Base-by-base conservation (phyloP, 345 rosid species). In the Camelina laxa region DNA sequence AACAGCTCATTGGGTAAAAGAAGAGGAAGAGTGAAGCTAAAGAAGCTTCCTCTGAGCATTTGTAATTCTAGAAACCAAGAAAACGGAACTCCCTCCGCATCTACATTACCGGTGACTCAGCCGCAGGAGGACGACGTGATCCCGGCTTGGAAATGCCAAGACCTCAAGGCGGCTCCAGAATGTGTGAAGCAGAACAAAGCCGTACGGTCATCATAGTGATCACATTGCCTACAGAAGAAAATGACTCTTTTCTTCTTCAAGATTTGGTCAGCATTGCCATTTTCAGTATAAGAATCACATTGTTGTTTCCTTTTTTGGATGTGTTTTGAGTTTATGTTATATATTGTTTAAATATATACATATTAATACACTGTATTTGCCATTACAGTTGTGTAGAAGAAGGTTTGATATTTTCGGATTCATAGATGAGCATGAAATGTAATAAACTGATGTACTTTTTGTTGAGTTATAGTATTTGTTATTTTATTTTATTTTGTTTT, bases 11-110 rank as follows among this genome's bases (percentile, higher is more conserved):
- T 83, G 9, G 56, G 82, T 69, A 91, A 70, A 83, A 89, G 77
- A 86, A 85, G 91, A 78, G 96, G 95, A 80, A 88, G 95, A 75
- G 85, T 86, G 88, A 93, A 93, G 85, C 80, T 88, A 42, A 93
- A 89, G 80, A 93, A 88, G 83, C 67, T 91, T 64, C 87, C 97
- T 6, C 65, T 91, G 75, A 94, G 91, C 83, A 80, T 82, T 75
- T 94, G 91, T 74, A 85, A 79, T 65, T 77, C 67, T 72, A 88
- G 81, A 82, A 96, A 86, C 75, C 84, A 72, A 77, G 86, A 74
- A 76, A 88, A 80, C 57, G 67, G 42, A 60, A 38, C 30, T 12
- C 41, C 69, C 21, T 60, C 48, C 10, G 20, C 36, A 11, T 33
- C 75, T 49, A 85, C 84, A 2, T 67, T 82, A 73, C 61, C 80